These are phyloP conservation scores for Ustilago sp. DNA, from an alignment of 1,284 basidiomycete genomes.

Conservation along the genomic window DNA sequence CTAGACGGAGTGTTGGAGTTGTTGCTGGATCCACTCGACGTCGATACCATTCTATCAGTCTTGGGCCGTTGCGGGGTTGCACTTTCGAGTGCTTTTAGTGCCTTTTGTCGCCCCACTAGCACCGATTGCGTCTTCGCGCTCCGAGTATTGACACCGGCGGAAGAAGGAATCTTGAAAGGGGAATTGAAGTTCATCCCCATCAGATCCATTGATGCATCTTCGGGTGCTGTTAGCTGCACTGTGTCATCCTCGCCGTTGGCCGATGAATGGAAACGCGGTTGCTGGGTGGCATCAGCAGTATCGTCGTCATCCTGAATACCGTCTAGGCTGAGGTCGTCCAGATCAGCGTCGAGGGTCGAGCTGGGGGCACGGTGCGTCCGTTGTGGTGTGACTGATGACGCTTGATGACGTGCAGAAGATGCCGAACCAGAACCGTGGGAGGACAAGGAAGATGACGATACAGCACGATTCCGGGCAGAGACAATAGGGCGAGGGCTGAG, in stretches of 20 bases:
- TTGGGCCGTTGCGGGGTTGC: slow-evolving; percentile 12
- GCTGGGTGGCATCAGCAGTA: slow-evolving; percentile 36
- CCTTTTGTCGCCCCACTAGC: slow-evolving; percentile 23
- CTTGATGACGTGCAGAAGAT: slow-evolving; percentile 19
- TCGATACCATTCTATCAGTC: slow-evolving; percentile 23
- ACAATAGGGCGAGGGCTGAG: slow-evolving; percentile 15
- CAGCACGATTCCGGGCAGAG: slow-evolving; percentile 26
- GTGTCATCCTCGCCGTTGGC: slow-evolving; percentile 47
- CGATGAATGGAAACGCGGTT: slow-evolving; percentile 2
- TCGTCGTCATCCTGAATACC: slow-evolving; percentile 24
- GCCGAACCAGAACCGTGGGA: slow-evolving; percentile 37
- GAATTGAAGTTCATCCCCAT: slow-evolving; percentile 56
- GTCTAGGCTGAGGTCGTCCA: slow-evolving; percentile 27
- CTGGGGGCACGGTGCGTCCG: neutral
- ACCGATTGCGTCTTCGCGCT: slow-evolving; percentile 21
- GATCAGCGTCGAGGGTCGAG: slow-evolving; percentile 19
- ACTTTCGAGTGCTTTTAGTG: neutral
- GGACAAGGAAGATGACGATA: slow-evolving; percentile 42
- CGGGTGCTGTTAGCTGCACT: slow-evolving; percentile 41
- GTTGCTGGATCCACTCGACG: slow-evolving; percentile 28
- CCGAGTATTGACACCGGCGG: neutral
- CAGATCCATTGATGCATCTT: slow-evolving; percentile 58
- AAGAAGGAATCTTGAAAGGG: slow-evolving; percentile 40
- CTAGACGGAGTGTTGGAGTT: slow-evolving; percentile 3
- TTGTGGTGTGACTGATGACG: slow-evolving; percentile 14